Conservation (phyloP, 441 rosid genomes). For the Populus hybrid region DNA sequence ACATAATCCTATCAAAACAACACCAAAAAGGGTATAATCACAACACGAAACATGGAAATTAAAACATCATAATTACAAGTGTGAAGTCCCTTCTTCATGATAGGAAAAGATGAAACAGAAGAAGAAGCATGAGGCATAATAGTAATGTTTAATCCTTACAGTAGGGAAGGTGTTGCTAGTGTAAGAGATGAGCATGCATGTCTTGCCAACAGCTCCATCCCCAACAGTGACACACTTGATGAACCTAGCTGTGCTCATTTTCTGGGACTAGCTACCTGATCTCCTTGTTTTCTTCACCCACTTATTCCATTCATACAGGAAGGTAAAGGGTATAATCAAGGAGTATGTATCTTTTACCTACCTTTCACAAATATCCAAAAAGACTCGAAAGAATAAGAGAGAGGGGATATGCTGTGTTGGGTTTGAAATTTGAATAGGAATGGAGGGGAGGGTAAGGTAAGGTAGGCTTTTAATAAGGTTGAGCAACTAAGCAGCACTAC, state of each 20-base stretch:
- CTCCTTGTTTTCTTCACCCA: not conserved
- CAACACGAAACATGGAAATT: not conserved
- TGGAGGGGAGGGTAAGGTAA: conserved; percentile 1
- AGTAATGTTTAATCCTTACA: conserved; percentile 14
- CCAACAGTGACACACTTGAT: conserved; percentile 78
- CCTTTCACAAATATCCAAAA: conserved; percentile 1
- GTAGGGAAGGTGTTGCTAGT: conserved; percentile 52
- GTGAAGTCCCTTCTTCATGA: not conserved
- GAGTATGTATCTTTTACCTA: not conserved
- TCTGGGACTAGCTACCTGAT: not conserved
- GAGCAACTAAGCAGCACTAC: conserved; percentile 7
- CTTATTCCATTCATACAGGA: conserved; percentile 1
- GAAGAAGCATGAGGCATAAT: not conserved
- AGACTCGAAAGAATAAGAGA: not conserved
- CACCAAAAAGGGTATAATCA: not conserved
- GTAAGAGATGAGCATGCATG: conserved; percentile 52
- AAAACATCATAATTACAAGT: not conserved
- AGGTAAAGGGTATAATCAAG: not conserved
- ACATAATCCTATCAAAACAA: conserved; percentile 49
- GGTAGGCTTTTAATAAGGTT: not conserved
- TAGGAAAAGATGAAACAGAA: not conserved
- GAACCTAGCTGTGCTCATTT: conserved; percentile 64
- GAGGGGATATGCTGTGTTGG: not conserved
- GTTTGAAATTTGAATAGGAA: conserved; percentile 18
- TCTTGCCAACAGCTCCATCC: conserved; percentile 54